Evolutionary conservation across 441 rosid genomes (phyloP).

Genomic region (Populus trichocarpa): DNA sequence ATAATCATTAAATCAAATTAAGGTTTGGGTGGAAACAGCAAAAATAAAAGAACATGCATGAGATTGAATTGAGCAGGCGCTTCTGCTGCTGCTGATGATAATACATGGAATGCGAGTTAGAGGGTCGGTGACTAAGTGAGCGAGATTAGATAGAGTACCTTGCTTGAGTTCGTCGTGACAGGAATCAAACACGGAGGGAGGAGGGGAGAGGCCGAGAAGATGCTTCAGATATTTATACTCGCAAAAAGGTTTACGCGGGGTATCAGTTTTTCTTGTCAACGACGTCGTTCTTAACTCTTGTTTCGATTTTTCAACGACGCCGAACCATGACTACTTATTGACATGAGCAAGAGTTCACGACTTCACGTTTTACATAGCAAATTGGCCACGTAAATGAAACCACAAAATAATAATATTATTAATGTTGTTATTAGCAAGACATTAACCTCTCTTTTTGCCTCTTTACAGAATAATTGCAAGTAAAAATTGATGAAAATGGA

Average conservation of each 20-base stretch:
- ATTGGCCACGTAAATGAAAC: background rate
- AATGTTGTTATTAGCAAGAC: no score
- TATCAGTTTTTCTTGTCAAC: background rate
- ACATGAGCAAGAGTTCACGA: background rate
- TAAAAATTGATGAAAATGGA: no score
- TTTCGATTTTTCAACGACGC: background rate
- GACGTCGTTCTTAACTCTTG: background rate
- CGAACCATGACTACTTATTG: background rate
- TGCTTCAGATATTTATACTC: constrained; percentile 2
- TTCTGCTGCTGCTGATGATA: background rate
- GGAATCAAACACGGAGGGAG: background rate
- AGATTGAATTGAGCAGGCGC: background rate
- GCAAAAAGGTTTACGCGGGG: background rate
- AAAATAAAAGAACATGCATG: background rate
- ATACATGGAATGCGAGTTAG: background rate
- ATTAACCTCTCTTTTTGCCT: no score
- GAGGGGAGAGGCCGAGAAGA: background rate
- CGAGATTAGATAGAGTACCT: background rate
- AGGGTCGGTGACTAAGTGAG: background rate
- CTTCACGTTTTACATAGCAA: background rate
- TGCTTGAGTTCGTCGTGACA: background rate
- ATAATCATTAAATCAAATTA: background rate
- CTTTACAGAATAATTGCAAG: no score
- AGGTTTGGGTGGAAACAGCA: background rate
- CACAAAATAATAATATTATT: no score